A percentile compares a stretch with the other conserved stretches of the same genome.
Evolutionary conservation across 257 asterid genomes (phyloP).

Genomic region (Forsythia suspensa): DNA sequence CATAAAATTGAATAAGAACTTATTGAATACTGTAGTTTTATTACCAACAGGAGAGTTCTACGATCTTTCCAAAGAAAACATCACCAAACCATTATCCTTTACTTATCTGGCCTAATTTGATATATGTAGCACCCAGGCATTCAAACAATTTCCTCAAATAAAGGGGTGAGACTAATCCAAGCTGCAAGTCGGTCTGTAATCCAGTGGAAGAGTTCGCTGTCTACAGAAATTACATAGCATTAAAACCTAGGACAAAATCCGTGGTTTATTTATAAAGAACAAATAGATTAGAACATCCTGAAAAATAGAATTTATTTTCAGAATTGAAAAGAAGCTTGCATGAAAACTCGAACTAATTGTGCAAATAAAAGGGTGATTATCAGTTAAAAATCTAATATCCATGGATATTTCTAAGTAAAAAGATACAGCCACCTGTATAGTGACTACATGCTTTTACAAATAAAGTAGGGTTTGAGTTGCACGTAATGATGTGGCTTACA

Average conservation of each 20-base stretch:
- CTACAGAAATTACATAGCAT: slow-evolving; percentile 43
- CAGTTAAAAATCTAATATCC: neutral
- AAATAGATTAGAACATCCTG: slow-evolving; percentile 1
- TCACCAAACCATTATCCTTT: neutral
- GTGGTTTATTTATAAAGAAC: neutral
- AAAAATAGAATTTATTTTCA: neutral
- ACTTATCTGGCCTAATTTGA: slow-evolving; percentile 91
- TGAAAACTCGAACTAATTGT: neutral
- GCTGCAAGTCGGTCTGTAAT: slow-evolving; percentile 75
- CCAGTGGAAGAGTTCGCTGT: slow-evolving; percentile 63
- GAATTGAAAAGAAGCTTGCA: slow-evolving; percentile 6
- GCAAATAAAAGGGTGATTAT: slow-evolving; percentile 3
- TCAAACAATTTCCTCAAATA: slow-evolving; percentile 91
- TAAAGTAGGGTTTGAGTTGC: neutral
- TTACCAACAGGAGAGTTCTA: slow-evolving; percentile 2
- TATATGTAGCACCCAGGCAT: slow-evolving; percentile 96
- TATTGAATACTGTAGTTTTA: neutral
- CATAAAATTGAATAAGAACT: neutral
- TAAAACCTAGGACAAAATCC: slow-evolving; percentile 4
- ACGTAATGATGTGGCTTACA: neutral
- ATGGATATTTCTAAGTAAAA: neutral
- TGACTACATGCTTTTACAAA: neutral
- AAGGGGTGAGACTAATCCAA: slow-evolving; percentile 83
- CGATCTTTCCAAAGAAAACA: neutral
- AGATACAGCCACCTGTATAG: neutral